Evolutionary conservation across 345 rosid species (phyloP), one percentile per base, ranked within the genome.

Genomic region (Turritis glabra): DNA sequence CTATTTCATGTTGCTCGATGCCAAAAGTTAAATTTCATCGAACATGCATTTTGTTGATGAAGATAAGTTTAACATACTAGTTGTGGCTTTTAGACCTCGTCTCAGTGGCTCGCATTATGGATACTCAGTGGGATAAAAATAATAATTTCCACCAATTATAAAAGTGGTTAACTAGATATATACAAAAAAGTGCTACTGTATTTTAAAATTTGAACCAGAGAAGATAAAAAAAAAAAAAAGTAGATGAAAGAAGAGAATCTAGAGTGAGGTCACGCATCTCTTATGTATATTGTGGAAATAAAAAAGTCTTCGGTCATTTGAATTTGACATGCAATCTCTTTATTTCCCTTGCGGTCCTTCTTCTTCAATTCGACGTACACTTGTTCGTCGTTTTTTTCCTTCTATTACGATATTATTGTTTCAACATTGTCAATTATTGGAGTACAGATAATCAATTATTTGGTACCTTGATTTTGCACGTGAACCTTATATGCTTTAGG

Each of bases 241-340:
- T 6, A 22, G 48, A 64, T 30, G 38, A 26, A 26, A 47, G 78
- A 66, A 66, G 78, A 66, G 73, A 74, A 66, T 74, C 61, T 66
- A 48, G 60, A 47, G 60, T 74, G 78, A 74, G 60, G 72, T 74
- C 78, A 74, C 43, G 51, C 35, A 66, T 65, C 51, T 46, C 40
- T 66, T 65, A 26, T 46, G 3, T 66, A 48, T n/a, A 33, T 56
- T 74, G 47, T 29, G 72, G 60, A 67, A 74, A 4, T 37, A 66
- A 57, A 46, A 46, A 66, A 57, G 73, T 66, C 73, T 47, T 74
- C 32, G 44, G 14, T 12, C 60, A 67, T 74, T 74, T 66, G 33
- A 74, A 56, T 47, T 57, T 37, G 59, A 47, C 51, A n/a, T n/a
- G n/a, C n/a, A 23, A 54, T 64, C 30, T 54, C 23, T 25, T 37